phyloP scores from a whole-genome alignment of 495 filamentous ascomycete species.

The Xylaria scruposa region DNA sequence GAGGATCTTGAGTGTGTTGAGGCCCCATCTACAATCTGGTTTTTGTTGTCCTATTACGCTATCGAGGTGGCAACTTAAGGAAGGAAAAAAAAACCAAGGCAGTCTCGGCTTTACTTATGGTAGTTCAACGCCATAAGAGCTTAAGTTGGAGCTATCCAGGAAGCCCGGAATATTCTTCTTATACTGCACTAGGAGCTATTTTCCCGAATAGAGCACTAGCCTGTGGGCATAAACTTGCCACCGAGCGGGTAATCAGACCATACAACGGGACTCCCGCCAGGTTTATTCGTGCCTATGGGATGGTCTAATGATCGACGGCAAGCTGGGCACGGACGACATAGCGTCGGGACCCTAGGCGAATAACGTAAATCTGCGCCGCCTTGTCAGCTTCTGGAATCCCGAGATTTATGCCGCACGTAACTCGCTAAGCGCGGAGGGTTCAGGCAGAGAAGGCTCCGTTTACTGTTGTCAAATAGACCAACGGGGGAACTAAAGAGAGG shows the following conservation, averaged over 20 bases:
- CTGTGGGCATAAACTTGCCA: not conserved
- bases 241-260: slow-evolving; percentile 13
- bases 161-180: not conserved
- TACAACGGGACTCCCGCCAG: not conserved
- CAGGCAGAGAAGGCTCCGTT: not conserved
- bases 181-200: not conserved
- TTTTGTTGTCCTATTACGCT: not conserved
- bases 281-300: not conserved
- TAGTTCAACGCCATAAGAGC: too few relatives aligned
- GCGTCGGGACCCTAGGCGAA: not conserved
- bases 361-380: not conserved
- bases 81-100: not conserved
- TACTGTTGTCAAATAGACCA: slow-evolving; percentile 1
- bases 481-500: not conserved
- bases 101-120: not conserved
- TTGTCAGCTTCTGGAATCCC: slow-evolving; percentile 22
- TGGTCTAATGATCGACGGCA: slow-evolving; percentile 17
- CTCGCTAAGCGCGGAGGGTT: slow-evolving; percentile 16
- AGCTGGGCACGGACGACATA: slow-evolving; percentile 21
- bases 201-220: not conserved
- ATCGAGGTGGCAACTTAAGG: not conserved
- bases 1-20: not conserved
- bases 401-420: slow-evolving; percentile 26
- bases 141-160: not conserved
- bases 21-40: not conserved